Evolutionary conservation across 2,329 filamentous ascomycete species (phyloP).

Genomic region (Colletotrichum abscissum): DNA sequence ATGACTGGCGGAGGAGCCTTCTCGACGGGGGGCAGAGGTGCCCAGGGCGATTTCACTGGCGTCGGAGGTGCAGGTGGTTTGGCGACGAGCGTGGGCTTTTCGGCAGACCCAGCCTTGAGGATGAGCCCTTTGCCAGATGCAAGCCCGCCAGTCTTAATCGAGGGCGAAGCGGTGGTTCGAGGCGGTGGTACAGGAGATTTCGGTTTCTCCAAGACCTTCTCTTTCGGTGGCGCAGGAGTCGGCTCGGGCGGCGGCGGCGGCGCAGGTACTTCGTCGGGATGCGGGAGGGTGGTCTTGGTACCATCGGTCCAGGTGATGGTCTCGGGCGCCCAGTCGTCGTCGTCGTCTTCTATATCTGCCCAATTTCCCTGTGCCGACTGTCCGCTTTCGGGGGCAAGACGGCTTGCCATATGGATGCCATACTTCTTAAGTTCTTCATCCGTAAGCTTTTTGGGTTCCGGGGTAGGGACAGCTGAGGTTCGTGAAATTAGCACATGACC

Average conservation of each 20-base stretch:
- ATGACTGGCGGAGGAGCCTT: slow-evolving; percentile 79
- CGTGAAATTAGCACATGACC: slow-evolving; percentile 41
- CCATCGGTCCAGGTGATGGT: slow-evolving; percentile 90
- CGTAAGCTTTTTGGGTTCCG: slow-evolving; percentile 84
- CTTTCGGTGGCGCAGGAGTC: slow-evolving; percentile 42
- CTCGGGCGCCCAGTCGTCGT: slow-evolving; percentile 88
- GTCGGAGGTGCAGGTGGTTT: slow-evolving; percentile 76
- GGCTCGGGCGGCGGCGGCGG: slow-evolving; percentile 43
- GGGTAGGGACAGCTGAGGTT: slow-evolving; percentile 66
- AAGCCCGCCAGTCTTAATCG: slow-evolving; percentile 57
- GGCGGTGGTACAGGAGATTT: slow-evolving; percentile 53
- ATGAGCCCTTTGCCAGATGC: slow-evolving; percentile 71
- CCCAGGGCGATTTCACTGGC: slow-evolving; percentile 92
- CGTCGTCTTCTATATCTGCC: slow-evolving; percentile 91
- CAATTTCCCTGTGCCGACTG: slow-evolving; percentile 80
- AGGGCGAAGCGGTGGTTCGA: slow-evolving; percentile 49
- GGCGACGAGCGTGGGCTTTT: slow-evolving; percentile 78
- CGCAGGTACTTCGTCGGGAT: slow-evolving; percentile 62
- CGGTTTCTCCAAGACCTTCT: slow-evolving; percentile 53
- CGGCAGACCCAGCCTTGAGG: slow-evolving; percentile 71
- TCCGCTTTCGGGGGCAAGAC: slow-evolving; percentile 79
- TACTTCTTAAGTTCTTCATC: slow-evolving; percentile 90
- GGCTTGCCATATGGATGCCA: slow-evolving; percentile 85
- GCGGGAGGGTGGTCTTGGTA: slow-evolving; percentile 81
- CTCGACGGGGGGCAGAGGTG: slow-evolving; percentile 84